phyloP scores from a whole-genome alignment of 1,139 yeast genomes.

The Magnusiomyces sp. region DNA sequence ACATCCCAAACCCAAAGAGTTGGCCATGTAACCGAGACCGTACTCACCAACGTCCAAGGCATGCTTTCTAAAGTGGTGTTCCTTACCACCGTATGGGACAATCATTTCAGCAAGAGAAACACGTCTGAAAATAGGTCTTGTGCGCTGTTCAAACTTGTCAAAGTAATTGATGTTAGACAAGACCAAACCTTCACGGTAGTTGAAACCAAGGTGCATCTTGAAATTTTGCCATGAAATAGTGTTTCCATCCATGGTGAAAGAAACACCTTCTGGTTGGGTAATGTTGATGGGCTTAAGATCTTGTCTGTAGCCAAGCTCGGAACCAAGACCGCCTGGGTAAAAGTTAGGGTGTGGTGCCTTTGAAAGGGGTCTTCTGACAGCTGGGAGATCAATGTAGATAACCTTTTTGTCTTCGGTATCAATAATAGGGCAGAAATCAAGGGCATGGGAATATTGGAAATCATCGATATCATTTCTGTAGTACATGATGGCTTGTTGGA shows the following conservation, averaged over 20 bases:
- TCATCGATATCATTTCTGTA: constrained; percentile 73
- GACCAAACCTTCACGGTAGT: constrained; percentile 79
- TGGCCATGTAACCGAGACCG: constrained; percentile 81
- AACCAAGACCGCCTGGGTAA: constrained; percentile 55
- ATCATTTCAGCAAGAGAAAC: constrained; percentile 75
- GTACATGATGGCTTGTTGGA: constrained; percentile 75
- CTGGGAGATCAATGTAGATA: constrained; percentile 65
- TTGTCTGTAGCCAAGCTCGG: constrained; percentile 51
- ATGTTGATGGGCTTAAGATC: constrained; percentile 57
- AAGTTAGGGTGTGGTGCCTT: constrained; percentile 59
- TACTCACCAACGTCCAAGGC: constrained; percentile 83
- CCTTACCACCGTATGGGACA: constrained; percentile 72
- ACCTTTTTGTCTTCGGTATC: constrained; percentile 65
- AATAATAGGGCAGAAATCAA: constrained; percentile 75
- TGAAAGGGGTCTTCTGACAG: constrained; percentile 63
- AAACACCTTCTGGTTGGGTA: constrained; percentile 75
- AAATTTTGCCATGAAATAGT: constrained; percentile 71
- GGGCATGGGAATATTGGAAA: constrained; percentile 75
- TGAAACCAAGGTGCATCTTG: constrained; percentile 70
- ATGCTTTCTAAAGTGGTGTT: constrained; percentile 76
- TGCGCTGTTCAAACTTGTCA: constrained; percentile 51
- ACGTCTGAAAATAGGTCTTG: constrained; percentile 67
- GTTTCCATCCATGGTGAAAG: constrained; percentile 61
- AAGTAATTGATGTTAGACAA: constrained; percentile 64
- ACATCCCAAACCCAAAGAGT: constrained; percentile 69